These are phyloP conservation scores for Hordeum vulgare DNA, from an alignment of 176 grass and related monocot genomes.

Conservation along the genomic window DNA sequence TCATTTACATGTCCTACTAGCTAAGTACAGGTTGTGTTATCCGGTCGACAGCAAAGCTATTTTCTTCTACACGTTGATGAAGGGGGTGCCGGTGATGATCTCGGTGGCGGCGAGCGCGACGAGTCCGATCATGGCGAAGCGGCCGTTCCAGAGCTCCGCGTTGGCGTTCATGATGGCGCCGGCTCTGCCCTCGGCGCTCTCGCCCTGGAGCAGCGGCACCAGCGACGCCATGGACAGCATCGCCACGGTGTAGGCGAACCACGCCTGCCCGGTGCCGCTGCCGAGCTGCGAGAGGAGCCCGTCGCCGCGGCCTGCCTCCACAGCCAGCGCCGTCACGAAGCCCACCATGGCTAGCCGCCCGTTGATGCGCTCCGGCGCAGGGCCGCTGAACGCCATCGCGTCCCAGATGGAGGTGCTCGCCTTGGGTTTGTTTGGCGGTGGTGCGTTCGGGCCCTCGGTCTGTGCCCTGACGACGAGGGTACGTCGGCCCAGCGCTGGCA, in stretches of 20 bases:
- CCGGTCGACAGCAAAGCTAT: no score
- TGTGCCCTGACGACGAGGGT: not conserved
- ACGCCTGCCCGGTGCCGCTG: slow-evolving; percentile 26
- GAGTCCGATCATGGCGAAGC: slow-evolving; percentile 67
- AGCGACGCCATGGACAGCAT: slow-evolving; percentile 50
- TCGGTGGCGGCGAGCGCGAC: slow-evolving; percentile 64
- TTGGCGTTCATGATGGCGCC: slow-evolving; percentile 30
- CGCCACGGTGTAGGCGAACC: slow-evolving; percentile 28
- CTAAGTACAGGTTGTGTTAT: no score
- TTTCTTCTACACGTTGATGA: slow-evolving; percentile 32
- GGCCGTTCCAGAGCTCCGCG: slow-evolving; percentile 74
- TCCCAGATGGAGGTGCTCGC: slow-evolving; percentile 24
- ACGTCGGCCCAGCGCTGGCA: not conserved
- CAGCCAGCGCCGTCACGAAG: slow-evolving; percentile 48
- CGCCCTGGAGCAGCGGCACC: slow-evolving; percentile 45
- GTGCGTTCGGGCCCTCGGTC: not conserved
- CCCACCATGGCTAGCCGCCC: slow-evolving; percentile 59
- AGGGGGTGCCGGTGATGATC: slow-evolving; percentile 54
- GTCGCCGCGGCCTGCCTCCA: slow-evolving; percentile 25
- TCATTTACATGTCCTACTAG: no score
- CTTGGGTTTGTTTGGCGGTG: not conserved
- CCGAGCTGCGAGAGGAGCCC: slow-evolving; percentile 24
- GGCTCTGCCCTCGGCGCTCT: slow-evolving; percentile 24
- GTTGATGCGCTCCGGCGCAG: slow-evolving; percentile 62
- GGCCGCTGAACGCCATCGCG: slow-evolving; percentile 50